These are phyloP conservation scores for Wakefieldia striispora DNA, from an alignment of 768 basidiomycete species.

Conservation along the genomic window DNA sequence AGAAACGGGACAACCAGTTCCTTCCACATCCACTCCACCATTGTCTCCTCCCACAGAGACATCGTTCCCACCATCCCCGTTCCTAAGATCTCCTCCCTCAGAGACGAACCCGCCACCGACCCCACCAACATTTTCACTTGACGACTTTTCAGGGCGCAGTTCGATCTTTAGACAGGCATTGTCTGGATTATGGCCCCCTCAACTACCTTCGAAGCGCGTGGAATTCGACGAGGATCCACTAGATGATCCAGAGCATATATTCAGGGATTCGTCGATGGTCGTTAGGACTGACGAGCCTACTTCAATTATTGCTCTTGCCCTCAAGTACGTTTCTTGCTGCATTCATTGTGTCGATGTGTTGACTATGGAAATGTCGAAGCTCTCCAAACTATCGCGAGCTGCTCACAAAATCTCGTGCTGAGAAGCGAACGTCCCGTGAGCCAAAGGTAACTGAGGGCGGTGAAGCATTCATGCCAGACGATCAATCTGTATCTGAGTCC, in stretches of 20 bases:
- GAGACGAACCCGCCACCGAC: conserved; percentile 40
- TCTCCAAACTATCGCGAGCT: conserved; percentile 83
- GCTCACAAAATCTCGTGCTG: conserved; percentile 71
- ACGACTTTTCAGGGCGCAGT: conserved; percentile 47
- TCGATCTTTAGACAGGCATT: conserved; percentile 72
- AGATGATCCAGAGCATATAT: conserved; percentile 87
- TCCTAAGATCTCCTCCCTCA: conserved; percentile 37
- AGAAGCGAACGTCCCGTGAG: conserved; percentile 65
- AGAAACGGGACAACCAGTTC: conserved; percentile 15
- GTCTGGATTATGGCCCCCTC: conserved; percentile 69
- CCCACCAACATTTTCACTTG: conserved; percentile 52
- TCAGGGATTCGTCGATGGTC: conserved; percentile 91
- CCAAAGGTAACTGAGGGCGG: conserved; percentile 58
- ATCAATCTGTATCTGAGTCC: conserved; percentile 75
- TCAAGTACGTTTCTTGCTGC: conserved; percentile 58
- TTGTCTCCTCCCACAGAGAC: conserved; percentile 26
- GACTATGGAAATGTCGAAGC: conserved; percentile 35
- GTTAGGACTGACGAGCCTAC: conserved; percentile 97
- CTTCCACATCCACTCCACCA: conserved; percentile 22
- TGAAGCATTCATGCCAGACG: conserved; percentile 93
- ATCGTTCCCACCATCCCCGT: conserved; percentile 57
- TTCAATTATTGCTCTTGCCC: conserved; percentile 92
- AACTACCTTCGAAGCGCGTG: conserved; percentile 50
- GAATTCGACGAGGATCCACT: conserved; percentile 68
- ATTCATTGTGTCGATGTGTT: conserved; percentile 2